Conservation (phyloP, 805 yeast species). For the Kluyveromyces nonfermentans region DNA sequence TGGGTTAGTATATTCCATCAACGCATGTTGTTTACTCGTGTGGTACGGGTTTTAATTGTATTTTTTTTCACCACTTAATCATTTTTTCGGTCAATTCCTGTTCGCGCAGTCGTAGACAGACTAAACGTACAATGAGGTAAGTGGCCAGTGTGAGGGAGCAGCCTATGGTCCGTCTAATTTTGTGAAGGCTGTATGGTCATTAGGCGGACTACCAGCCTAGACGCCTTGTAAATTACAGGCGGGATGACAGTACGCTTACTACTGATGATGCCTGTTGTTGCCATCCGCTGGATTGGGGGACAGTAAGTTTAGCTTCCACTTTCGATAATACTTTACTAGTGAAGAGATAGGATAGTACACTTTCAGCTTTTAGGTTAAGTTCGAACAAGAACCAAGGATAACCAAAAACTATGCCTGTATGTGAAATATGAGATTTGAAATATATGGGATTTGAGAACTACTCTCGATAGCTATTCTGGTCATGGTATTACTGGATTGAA, state of each 20-base stretch:
- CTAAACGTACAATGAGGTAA: background rate
- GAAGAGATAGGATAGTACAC: background rate
- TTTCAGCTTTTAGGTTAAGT: too few species aligned
- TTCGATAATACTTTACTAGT: slow-evolving; percentile 21
- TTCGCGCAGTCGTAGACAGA: background rate
- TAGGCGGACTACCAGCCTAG: background rate
- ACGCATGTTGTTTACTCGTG: background rate
- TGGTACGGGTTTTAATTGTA: background rate
- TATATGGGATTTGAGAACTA: background rate
- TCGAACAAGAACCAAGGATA: slow-evolving; percentile 12
- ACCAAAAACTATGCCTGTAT: slow-evolving; percentile 35
- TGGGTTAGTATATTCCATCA: background rate
- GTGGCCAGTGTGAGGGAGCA: background rate
- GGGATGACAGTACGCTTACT: too few species aligned
- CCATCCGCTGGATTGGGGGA: background rate
- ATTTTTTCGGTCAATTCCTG: too few species aligned
- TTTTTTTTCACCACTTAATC: background rate
- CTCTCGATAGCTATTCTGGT: background rate
- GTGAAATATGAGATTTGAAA: slow-evolving; percentile 13
- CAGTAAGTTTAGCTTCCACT: background rate
- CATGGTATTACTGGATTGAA: background rate
- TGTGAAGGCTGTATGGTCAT: background rate
- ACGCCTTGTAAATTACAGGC: background rate
- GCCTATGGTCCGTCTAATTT: background rate
- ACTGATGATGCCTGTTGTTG: too few species aligned